These are phyloP conservation scores for Leptographium flavum DNA, from an alignment of 2,329 filamentous ascomycete genomes.

Conservation along the genomic window DNA sequence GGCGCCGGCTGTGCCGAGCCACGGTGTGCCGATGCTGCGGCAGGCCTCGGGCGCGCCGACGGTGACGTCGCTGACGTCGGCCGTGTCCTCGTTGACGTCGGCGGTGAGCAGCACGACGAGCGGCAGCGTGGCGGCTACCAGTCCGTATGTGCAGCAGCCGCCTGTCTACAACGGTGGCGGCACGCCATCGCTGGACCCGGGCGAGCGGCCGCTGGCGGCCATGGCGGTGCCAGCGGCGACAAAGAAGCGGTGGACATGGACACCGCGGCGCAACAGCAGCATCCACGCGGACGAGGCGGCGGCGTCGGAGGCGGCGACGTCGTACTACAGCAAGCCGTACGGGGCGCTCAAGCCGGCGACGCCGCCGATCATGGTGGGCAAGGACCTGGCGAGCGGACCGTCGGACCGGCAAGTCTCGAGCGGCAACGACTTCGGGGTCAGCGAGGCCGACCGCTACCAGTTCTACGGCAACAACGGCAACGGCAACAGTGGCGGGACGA, in stretches of 20 bases:
- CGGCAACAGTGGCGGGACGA: neutral
- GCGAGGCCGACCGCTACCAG: slow-evolving; percentile 11
- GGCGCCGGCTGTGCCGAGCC: no score
- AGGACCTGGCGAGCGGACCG: slow-evolving; percentile 12
- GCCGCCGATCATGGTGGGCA: slow-evolving; percentile 37
- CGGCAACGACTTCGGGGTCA: slow-evolving; percentile 38
- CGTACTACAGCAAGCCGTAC: slow-evolving; percentile 41
- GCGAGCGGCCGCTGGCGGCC: slow-evolving; percentile 16
- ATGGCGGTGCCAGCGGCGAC: neutral
- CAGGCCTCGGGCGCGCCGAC: slow-evolving; percentile 4
- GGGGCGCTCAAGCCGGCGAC: slow-evolving; percentile 39
- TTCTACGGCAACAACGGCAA: slow-evolving; percentile 9
- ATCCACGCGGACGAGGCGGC: slow-evolving; percentile 30
- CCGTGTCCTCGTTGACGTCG: slow-evolving; percentile 9
- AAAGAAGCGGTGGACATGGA: slow-evolving; percentile 11
- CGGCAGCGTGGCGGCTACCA: slow-evolving; percentile 5
- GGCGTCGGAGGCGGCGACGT: no score
- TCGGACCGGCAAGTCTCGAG: slow-evolving; percentile 40
- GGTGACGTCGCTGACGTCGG: slow-evolving; percentile 6
- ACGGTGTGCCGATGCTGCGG: no score
- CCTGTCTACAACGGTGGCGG: slow-evolving; percentile 27
- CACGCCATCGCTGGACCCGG: slow-evolving; percentile 15
- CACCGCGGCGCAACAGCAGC: slow-evolving; percentile 22
- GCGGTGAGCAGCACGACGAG: slow-evolving; percentile 9
- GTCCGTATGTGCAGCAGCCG: no score